A percentile compares a stretch with the other conserved stretches of the same genome.
phyloP scores from a whole-genome alignment of 1,284 basidiomycete species.

The Moesziomyces parantarcticus region DNA sequence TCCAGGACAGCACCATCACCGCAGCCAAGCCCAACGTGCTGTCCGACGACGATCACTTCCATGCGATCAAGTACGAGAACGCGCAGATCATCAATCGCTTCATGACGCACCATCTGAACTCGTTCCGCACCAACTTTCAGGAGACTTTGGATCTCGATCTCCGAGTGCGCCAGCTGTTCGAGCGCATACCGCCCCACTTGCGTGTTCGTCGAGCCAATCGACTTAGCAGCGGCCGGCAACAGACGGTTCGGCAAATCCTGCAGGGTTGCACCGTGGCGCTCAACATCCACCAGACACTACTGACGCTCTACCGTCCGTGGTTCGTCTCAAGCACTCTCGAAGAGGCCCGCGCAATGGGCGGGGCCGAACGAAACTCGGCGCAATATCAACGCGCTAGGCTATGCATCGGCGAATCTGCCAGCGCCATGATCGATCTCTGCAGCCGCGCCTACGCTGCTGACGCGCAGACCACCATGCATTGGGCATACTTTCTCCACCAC shows the following conservation, averaged over 20 bases:
- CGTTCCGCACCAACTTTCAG: constrained; percentile 6
- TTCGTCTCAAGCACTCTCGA: constrained; percentile 8
- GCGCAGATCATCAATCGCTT: constrained; percentile 20
- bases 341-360: not conserved
- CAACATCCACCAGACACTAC: constrained; percentile 22
- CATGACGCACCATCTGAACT: constrained; percentile 10
- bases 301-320: constrained; percentile 32
- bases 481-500: constrained; percentile 18
- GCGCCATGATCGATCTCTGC: constrained; percentile 18
- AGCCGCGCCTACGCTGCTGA: constrained; percentile 5
- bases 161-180: constrained; percentile 10
- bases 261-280: constrained; percentile 13
- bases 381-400: constrained; percentile 12
- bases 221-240: constrained; percentile 3
- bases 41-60: constrained; percentile 5
- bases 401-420: constrained; percentile 12
- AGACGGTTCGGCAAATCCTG: constrained; percentile 8
- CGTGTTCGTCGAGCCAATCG: constrained; percentile 11
- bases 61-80: constrained; percentile 13
- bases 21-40: constrained; percentile 3
- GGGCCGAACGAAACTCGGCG: constrained; percentile 3
- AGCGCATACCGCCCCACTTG: constrained; percentile 4
- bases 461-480: constrained; percentile 9
- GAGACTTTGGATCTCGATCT: constrained; percentile 7
- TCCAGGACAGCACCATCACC: constrained; percentile 16